phyloP scores from a whole-genome alignment of 805 yeast species.

The Lipomyces starkeyi region DNA sequence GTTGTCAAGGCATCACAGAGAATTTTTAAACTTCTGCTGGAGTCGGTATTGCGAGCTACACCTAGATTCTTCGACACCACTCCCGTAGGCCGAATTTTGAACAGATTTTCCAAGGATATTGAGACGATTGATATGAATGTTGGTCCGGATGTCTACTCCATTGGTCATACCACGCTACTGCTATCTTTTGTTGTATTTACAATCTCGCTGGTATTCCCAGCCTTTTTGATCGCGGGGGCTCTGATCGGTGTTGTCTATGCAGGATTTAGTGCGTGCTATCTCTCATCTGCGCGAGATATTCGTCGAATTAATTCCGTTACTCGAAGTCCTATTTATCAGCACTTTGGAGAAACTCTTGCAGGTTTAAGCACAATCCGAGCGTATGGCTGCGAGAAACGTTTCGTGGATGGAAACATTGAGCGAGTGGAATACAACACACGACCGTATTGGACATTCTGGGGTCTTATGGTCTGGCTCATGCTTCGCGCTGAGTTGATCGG shows the following conservation, averaged over 20 bases:
- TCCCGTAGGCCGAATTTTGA: constrained; percentile 94
- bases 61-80: constrained; percentile 92
- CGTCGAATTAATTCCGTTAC: constrained; percentile 86
- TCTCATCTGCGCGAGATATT: constrained; percentile 84
- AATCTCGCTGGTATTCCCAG: constrained; percentile 82
- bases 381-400: constrained; percentile 86
- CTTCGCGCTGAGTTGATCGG: constrained; percentile 85
- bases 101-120: constrained; percentile 92
- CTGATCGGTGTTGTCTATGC: constrained; percentile 66
- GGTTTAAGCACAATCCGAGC: constrained; percentile 96
- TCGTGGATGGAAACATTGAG: constrained; percentile 75
- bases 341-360: constrained; percentile 87
- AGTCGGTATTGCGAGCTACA: constrained; percentile 74
- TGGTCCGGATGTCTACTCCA: constrained; percentile 75
- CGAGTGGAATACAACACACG: constrained; percentile 82
- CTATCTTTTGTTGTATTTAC: constrained; percentile 71
- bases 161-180: constrained; percentile 66
- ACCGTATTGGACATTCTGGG: constrained; percentile 93
- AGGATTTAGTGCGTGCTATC: constrained; percentile 73
- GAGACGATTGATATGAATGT: constrained; percentile 93
- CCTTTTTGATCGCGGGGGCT: constrained; percentile 73
- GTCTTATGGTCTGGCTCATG: constrained; percentile 90
- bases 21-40: constrained; percentile 69
- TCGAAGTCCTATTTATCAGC: constrained; percentile 94
- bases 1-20: constrained; percentile 80